Evolutionary conservation across 805 yeast species (phyloP).

Genomic region (Groenewaldozyma tartarivorans): DNA sequence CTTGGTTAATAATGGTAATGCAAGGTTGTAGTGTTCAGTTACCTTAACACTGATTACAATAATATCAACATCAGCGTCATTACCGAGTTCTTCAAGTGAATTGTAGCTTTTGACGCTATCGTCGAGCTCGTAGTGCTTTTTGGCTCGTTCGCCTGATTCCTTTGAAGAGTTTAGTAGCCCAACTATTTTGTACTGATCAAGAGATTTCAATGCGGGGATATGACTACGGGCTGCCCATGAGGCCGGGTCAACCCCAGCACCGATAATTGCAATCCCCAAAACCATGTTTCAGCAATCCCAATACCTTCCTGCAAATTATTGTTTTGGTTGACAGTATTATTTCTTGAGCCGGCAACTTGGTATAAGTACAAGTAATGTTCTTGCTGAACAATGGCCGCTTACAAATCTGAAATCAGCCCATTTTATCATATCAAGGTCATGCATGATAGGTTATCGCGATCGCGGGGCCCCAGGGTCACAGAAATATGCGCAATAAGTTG

Average conservation of each 20-base stretch:
- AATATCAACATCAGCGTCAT: background rate
- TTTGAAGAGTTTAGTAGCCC: background rate
- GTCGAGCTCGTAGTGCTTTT: background rate
- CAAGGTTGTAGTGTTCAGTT: background rate
- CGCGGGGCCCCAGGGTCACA: too few relatives aligned
- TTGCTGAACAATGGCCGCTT: too few relatives aligned
- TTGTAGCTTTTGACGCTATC: background rate
- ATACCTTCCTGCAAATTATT: too few relatives aligned
- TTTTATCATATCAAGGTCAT: too few relatives aligned
- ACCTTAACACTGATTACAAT: background rate
- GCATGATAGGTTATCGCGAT: too few relatives aligned
- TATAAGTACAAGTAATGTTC: too few relatives aligned
- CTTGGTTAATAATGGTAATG: background rate
- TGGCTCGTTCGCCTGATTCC: background rate
- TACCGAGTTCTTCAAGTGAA: background rate
- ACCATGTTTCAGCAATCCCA: too few relatives aligned
- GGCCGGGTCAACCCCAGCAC: background rate
- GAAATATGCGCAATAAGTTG: too few relatives aligned
- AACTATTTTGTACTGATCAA: background rate
- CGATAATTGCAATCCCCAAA: background rate
- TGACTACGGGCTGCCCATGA: background rate
- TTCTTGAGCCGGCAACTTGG: too few relatives aligned
- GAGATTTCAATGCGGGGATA: background rate
- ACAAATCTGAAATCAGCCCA: too few relatives aligned
- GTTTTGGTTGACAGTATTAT: too few relatives aligned